Conservation (phyloP, 1,139 yeast genomes). For the Yamadazyma jaroonii region DNA sequence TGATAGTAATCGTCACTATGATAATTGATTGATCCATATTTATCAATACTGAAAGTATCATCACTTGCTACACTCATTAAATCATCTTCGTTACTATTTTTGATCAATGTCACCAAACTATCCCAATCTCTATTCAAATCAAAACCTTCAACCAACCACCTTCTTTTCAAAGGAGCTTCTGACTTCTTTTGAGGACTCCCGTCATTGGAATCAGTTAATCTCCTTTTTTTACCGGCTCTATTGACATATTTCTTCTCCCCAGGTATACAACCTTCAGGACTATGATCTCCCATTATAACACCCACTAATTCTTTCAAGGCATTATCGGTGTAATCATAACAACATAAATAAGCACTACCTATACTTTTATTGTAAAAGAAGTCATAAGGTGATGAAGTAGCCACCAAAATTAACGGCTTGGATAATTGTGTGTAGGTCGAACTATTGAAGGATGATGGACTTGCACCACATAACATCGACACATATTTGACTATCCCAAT, state of each 20-base stretch:
- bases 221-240: constrained; percentile 23
- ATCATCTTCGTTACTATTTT: constrained; percentile 21
- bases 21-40: constrained; percentile 18
- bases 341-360: constrained; percentile 59
- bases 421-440: constrained; percentile 23
- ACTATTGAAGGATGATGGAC: constrained; percentile 34
- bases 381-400: constrained; percentile 65
- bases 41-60: constrained; percentile 7
- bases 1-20: constrained; percentile 30
- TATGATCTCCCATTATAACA: constrained; percentile 53
- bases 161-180: constrained; percentile 31
- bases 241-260: constrained; percentile 44
- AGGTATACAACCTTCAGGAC: constrained; percentile 57
- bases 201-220: constrained; percentile 13
- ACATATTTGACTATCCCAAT: constrained; percentile 63
- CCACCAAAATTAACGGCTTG: constrained; percentile 58
- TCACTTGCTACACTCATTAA: constrained; percentile 9
- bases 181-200: constrained; percentile 12
- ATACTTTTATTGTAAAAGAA: constrained; percentile 54
- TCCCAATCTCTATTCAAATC: constrained; percentile 51
- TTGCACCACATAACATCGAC: constrained; percentile 52
- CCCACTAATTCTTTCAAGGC: constrained; percentile 50
- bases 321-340: constrained; percentile 57
- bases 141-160: constrained; percentile 64
- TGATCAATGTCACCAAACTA: constrained; percentile 44